Evolutionary conservation across 345 rosid species (phyloP).

Genomic region (Anastatica hierochuntica): DNA sequence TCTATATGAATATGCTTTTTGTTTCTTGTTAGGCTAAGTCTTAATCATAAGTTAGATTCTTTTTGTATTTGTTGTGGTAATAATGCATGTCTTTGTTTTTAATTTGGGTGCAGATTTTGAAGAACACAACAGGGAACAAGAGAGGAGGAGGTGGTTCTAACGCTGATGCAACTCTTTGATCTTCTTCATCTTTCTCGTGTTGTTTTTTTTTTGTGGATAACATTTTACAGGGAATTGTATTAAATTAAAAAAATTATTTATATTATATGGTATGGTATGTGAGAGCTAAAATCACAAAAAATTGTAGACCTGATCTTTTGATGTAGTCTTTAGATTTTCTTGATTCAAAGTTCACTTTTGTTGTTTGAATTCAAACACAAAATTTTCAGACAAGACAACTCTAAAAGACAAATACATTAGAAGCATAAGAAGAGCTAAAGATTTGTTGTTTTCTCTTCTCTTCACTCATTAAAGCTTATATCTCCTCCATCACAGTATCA

Average conservation of each 20-base stretch:
- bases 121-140: constrained; percentile 93
- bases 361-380: too few relatives aligned
- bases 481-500: constrained; percentile 21
- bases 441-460: constrained; percentile 8
- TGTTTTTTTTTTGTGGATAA: constrained; percentile 19
- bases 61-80: too few relatives aligned
- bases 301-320: neutral
- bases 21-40: too few relatives aligned
- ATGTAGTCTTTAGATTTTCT: constrained; percentile 2
- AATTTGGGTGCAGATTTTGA: constrained; percentile 51
- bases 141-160: constrained; percentile 55
- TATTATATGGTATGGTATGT: neutral
- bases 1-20: too few relatives aligned
- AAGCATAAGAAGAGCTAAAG: neutral
- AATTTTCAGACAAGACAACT: constrained; percentile 2
- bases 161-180: constrained; percentile 39
- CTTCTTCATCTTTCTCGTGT: neutral
- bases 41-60: too few relatives aligned
- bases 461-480: constrained; percentile 5
- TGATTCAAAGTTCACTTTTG: neutral
- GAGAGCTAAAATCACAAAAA: neutral
- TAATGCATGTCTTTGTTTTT: neutral
- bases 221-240: constrained; percentile 12
- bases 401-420: neutral
- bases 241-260: too few relatives aligned